These are phyloP conservation scores for Pleurotus tuber-regium DNA, from an alignment of 768 basidiomycete genomes.

Conservation along the genomic window DNA sequence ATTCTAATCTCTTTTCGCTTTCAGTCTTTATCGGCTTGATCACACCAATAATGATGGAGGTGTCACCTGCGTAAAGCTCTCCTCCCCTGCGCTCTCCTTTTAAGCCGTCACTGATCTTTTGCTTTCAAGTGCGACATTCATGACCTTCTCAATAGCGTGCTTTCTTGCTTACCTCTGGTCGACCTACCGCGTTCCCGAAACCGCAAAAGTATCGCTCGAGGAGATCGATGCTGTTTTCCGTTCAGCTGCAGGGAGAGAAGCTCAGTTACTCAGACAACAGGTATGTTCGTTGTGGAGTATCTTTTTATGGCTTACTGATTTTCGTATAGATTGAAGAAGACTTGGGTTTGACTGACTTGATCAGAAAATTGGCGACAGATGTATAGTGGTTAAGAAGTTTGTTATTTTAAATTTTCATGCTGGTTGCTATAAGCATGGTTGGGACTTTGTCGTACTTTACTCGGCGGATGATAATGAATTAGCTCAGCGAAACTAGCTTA, in stretches of 20 bases:
- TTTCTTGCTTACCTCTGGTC: slow-evolving; percentile 70
- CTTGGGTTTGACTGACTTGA: neutral
- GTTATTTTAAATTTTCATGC: too few relatives aligned
- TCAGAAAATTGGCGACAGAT: too few relatives aligned
- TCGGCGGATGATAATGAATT: too few relatives aligned
- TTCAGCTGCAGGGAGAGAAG: slow-evolving; percentile 55
- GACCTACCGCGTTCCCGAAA: slow-evolving; percentile 69
- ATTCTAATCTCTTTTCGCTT: neutral
- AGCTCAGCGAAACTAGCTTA: too few relatives aligned
- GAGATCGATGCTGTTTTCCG: slow-evolving; percentile 72
- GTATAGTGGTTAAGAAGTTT: too few relatives aligned
- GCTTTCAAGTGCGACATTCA: slow-evolving; percentile 57
- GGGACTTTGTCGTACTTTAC: too few relatives aligned
- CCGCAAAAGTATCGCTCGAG: slow-evolving; percentile 72
- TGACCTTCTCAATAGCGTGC: slow-evolving; percentile 63
- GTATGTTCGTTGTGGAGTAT: slow-evolving; percentile 28
- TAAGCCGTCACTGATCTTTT: neutral
- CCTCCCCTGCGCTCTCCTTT: neutral
- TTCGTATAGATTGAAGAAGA: neutral
- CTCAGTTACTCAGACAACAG: slow-evolving; percentile 47
- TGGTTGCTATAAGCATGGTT: too few relatives aligned
- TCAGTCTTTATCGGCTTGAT: slow-evolving; percentile 74
- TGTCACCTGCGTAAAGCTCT: slow-evolving; percentile 53
- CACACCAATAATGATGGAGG: slow-evolving; percentile 63
- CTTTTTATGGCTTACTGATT: too few relatives aligned